These are phyloP conservation scores for Plantago ovata DNA, from an alignment of 257 asterid species.

Conservation along the genomic window DNA sequence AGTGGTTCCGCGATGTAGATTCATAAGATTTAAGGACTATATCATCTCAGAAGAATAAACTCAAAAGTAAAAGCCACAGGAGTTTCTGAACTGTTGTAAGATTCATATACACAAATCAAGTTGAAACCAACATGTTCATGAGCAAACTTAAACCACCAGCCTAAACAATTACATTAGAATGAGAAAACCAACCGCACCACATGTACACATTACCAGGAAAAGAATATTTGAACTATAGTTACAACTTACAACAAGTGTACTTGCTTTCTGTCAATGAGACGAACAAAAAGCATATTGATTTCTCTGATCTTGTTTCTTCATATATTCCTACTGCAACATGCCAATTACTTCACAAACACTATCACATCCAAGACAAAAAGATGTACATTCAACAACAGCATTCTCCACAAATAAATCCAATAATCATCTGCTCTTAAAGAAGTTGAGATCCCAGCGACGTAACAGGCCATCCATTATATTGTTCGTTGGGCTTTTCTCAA, in stretches of 20 bases:
- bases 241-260: conserved; percentile 11
- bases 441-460: conserved; percentile 88
- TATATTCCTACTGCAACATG: conserved; percentile 18
- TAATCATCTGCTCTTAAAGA: conserved; percentile 60
- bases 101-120: conserved; percentile 3
- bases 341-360: conserved; percentile 18
- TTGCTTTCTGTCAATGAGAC: conserved; percentile 7
- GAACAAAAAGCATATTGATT: conserved; percentile 7
- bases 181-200: conserved; percentile 22
- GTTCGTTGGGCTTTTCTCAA: conserved; percentile 54
- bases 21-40: too few species aligned
- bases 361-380: conserved; percentile 9
- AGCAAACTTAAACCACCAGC: neutral
- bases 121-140: neutral
- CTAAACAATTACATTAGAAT: conserved; percentile 8
- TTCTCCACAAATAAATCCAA: conserved; percentile 5
- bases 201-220: conserved; percentile 33
- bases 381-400: conserved; percentile 12
- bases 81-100: neutral
- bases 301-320: conserved; percentile 12
- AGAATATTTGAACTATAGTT: conserved; percentile 26
- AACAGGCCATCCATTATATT: conserved; percentile 68
- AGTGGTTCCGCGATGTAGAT: too few species aligned
- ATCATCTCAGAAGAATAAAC: too few species aligned
- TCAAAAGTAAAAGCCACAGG: neutral